These are phyloP conservation scores for Pythium periplocum DNA, from an alignment of 352 stramenopile genomes.

Conservation along the genomic window DNA sequence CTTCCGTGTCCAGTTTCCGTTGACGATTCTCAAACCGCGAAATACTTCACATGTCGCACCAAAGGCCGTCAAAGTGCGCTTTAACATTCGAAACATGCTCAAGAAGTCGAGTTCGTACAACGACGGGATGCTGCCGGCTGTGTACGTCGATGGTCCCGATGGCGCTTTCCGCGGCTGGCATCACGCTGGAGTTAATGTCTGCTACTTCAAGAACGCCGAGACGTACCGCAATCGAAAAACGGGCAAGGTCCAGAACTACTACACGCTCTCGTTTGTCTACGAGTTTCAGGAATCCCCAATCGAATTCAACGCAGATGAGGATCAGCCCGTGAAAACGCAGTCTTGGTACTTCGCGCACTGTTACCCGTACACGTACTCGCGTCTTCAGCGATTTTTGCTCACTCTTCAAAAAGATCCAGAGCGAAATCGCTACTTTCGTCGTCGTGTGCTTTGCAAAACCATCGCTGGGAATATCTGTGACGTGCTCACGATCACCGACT, in stretches of 20 bases:
- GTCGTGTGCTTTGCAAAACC: conserved; percentile 72
- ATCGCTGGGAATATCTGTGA: conserved; percentile 85
- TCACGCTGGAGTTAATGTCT: conserved; percentile 66
- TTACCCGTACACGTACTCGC: conserved; percentile 84
- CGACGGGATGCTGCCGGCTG: conserved; percentile 78
- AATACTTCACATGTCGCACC: conserved; percentile 8
- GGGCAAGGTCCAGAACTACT: conserved; percentile 45
- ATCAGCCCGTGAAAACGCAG: conserved; percentile 3
- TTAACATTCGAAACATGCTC: conserved; percentile 87
- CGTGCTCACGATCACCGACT: conserved; percentile 86
- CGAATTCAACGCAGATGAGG: conserved; percentile 12
- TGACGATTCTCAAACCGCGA: conserved; percentile 3
- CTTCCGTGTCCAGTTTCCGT: conserved; percentile 45
- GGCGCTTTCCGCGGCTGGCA: conserved; percentile 46
- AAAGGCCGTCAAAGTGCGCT: conserved; percentile 30
- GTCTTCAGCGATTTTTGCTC: conserved; percentile 49
- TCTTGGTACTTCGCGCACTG: conserved; percentile 75
- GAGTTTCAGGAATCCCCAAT: conserved; percentile 24
- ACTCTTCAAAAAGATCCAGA: conserved; percentile 50
- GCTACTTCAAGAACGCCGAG: conserved; percentile 78
- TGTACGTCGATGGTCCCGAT: conserved; percentile 33
- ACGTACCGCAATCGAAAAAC: conserved; percentile 55
- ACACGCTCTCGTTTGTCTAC: conserved; percentile 79
- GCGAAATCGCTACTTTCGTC: conserved; percentile 39
- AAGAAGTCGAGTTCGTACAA: conserved; percentile 86